Evolutionary conservation across 345 rosid genomes (phyloP).

Genomic region (Firmiana major): DNA sequence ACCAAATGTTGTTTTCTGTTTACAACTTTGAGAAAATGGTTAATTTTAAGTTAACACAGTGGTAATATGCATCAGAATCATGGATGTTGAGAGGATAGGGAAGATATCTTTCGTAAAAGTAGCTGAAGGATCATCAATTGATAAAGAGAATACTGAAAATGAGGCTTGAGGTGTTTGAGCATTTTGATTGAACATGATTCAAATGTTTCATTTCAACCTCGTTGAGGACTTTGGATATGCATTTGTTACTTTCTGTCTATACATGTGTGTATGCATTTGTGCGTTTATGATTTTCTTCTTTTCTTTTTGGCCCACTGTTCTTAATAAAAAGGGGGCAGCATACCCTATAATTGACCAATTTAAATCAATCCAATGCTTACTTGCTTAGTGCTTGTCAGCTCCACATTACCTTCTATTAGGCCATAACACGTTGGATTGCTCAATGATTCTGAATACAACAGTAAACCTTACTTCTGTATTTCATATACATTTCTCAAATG

Average conservation of each 20-base stretch:
- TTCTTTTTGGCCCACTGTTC: slow-evolving; percentile 24
- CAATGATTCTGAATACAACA: neutral
- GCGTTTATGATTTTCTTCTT: neutral
- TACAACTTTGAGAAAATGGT: neutral
- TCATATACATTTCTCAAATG: neutral
- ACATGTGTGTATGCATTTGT: neutral
- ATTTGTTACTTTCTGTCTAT: neutral
- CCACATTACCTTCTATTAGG: slow-evolving; percentile 9
- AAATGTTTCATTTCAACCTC: slow-evolving; percentile 7
- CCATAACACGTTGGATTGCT: slow-evolving; percentile 13
- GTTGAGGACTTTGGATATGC: slow-evolving; percentile 1
- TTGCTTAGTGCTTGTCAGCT: slow-evolving; percentile 20
- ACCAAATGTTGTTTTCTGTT: neutral
- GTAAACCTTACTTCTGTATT: neutral
- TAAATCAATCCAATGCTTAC: slow-evolving; percentile 18
- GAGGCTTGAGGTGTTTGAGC: neutral
- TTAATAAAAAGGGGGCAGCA: slow-evolving; percentile 22
- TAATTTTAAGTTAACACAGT: neutral
- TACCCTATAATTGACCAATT: slow-evolving; percentile 13
- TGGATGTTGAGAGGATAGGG: neutral
- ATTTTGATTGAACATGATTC: slow-evolving; percentile 5
- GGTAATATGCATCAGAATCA: neutral
- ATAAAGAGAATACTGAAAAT: neutral
- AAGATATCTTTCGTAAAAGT: neutral
- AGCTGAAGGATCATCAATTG: neutral